Percentiles rank a stretch among this genome's conserved stretches.
These are phyloP conservation scores for Pseudozyma tsukubaensis DNA, from an alignment of 1,284 basidiomycete species.

Conservation along the genomic window DNA sequence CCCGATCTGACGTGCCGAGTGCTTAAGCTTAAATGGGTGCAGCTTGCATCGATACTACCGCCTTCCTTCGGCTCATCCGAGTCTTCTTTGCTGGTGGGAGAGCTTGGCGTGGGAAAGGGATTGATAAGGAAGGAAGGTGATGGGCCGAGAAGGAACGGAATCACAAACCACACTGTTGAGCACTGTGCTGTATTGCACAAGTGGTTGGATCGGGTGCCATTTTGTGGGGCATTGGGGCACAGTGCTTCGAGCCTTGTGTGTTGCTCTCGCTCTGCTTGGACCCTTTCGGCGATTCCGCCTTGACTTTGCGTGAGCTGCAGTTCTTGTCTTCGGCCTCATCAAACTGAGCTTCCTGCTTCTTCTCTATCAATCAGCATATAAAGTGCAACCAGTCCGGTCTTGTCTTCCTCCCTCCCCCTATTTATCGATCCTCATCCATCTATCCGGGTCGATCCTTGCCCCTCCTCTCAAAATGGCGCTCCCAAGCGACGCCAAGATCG, in stretches of 20 bases:
- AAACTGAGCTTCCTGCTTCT: not conserved
- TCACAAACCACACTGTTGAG: not conserved
- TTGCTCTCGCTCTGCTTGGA: constrained; percentile 20
- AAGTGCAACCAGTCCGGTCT: not conserved
- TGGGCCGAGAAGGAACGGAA: too few species aligned
- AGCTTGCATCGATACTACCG: constrained; percentile 1
- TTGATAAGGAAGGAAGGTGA: too few species aligned
- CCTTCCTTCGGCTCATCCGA: not conserved
- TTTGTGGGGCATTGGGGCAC: not conserved
- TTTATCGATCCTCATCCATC: constrained; percentile 3
- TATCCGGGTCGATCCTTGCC: not conserved
- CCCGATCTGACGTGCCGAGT: constrained; percentile 16
- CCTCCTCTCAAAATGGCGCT: constrained; percentile 14
- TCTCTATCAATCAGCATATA: not conserved
- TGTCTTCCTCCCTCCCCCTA: not conserved
- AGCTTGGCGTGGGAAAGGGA: not conserved
- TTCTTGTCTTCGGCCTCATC: not conserved
- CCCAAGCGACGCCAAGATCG: constrained; percentile 24
- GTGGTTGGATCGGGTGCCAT: not conserved
- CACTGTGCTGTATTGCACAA: not conserved
- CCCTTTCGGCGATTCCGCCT: constrained; percentile 25
- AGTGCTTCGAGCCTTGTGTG: not conserved
- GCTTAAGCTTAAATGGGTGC: not conserved
- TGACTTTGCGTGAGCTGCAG: not conserved
- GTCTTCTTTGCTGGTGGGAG: not conserved